These are phyloP conservation scores for Friedmanniomyces simplex DNA, from an alignment of 495 filamentous ascomycete genomes.

Conservation along the genomic window DNA sequence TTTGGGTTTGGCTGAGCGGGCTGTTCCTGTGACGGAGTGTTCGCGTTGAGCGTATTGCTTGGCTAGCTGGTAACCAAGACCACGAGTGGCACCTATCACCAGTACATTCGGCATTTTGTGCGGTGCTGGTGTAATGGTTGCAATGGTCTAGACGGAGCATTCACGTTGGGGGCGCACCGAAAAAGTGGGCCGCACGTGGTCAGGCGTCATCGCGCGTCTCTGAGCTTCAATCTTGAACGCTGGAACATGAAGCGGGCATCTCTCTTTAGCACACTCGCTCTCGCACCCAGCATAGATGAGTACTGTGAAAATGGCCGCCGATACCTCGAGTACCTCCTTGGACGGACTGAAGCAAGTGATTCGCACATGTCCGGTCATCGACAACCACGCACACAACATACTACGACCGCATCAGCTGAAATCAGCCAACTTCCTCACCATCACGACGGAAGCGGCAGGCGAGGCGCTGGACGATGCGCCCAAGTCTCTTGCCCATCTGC, in stretches of 20 bases:
- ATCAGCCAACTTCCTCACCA: conserved; percentile 37
- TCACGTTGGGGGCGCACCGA: too few species aligned
- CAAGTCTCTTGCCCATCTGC: conserved; percentile 56
- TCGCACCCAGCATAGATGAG: neutral
- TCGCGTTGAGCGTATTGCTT: conserved; percentile 45
- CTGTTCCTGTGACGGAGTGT: conserved; percentile 49
- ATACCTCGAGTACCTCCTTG: conserved; percentile 6
- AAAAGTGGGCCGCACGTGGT: too few species aligned
- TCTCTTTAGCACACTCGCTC: too few species aligned
- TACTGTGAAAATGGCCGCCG: neutral
- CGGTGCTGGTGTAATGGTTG: neutral
- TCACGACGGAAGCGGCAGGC: conserved; percentile 67
- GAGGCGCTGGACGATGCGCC: conserved; percentile 49
- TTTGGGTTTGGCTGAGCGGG: conserved; percentile 28
- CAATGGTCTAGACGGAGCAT: too few species aligned
- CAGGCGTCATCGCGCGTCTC: too few species aligned
- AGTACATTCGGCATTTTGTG: conserved; percentile 41
- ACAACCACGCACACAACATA: conserved; percentile 80
- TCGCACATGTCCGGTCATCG: conserved; percentile 64
- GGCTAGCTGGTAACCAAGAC: conserved; percentile 52
- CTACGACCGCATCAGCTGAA: conserved; percentile 41
- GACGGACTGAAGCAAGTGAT: conserved; percentile 41
- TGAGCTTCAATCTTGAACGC: too few species aligned
- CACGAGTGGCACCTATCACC: conserved; percentile 57
- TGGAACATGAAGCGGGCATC: too few species aligned